These are phyloP conservation scores for Blastobotrys indianensis DNA, from an alignment of 1,139 yeast species.

Conservation along the genomic window DNA sequence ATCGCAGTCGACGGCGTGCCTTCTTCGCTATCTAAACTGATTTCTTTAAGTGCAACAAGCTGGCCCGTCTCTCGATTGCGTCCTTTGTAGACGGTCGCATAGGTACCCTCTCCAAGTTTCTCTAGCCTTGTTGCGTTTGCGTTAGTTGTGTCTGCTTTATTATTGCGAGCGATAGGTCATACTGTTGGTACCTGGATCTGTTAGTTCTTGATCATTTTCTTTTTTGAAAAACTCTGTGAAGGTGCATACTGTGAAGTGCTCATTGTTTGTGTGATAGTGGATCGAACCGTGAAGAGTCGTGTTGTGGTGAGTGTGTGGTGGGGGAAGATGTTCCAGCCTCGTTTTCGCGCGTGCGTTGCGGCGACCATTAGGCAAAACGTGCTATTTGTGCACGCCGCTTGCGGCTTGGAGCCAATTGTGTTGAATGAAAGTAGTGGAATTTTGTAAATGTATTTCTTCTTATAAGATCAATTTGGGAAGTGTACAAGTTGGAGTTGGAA, in stretches of 20 bases:
- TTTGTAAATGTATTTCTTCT: too few relatives aligned
- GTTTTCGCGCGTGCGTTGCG: too few relatives aligned
- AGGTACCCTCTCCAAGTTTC: constrained; percentile 95
- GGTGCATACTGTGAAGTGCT: constrained; percentile 20
- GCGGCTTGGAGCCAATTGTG: too few relatives aligned
- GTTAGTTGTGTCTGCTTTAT: not conserved
- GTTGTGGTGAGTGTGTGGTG: too few relatives aligned
- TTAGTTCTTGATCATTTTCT: constrained; percentile 4
- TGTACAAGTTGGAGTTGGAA: too few relatives aligned
- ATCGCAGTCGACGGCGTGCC: constrained; percentile 99
- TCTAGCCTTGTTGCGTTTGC: constrained; percentile 46
- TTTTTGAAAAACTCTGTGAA: not conserved
- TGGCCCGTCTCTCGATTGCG: constrained; percentile 88
- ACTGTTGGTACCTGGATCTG: constrained; percentile 25
- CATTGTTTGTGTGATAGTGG: not conserved
- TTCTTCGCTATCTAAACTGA: constrained; percentile 90
- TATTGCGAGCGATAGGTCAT: too few relatives aligned
- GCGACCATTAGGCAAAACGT: too few relatives aligned
- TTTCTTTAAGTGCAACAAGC: constrained; percentile 89
- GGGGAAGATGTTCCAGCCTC: too few relatives aligned
- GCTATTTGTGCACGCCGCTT: too few relatives aligned
- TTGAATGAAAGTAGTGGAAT: too few relatives aligned
- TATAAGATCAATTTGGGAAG: too few relatives aligned
- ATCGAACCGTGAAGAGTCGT: too few relatives aligned
- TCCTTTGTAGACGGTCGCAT: constrained; percentile 97